Evolutionary conservation across 179 eudicot species (phyloP).

Genomic region (Actinidia chinensis): DNA sequence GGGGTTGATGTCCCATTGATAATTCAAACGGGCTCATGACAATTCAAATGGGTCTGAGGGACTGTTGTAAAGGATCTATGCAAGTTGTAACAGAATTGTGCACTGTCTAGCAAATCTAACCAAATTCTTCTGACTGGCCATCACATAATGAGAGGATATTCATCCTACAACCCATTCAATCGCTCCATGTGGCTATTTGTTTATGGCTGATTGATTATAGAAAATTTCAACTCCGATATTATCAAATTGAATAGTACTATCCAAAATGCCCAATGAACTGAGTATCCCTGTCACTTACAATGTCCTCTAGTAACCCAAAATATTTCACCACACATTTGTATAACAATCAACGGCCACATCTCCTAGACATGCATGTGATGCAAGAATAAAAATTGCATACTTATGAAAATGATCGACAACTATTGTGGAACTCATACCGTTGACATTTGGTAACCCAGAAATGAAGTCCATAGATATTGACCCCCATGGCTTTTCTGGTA

Average conservation of each 20-base stretch:
- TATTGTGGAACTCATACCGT: not conserved
- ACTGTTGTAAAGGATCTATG: not conserved
- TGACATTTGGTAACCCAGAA: not conserved
- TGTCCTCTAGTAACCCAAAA: conserved; percentile 2
- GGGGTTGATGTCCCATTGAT: not conserved
- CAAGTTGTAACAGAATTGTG: conserved; percentile 24
- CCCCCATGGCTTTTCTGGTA: not conserved
- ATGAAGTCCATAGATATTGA: conserved; percentile 20
- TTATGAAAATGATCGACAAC: conserved; percentile 23
- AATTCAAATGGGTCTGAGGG: no score
- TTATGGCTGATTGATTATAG: conserved; percentile 13
- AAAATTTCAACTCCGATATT: conserved; percentile 16
- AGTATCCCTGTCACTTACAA: conserved; percentile 15
- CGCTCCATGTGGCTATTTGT: conserved; percentile 20
- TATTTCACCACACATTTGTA: conserved; percentile 14
- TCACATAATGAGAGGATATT: conserved; percentile 19
- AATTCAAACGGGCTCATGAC: conserved; percentile 11
- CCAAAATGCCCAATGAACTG: conserved; percentile 15
- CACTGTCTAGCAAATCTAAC: conserved; percentile 3
- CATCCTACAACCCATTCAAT: conserved; percentile 16
- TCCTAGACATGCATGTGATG: not conserved
- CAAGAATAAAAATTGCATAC: conserved; percentile 7
- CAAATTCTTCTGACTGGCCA: conserved; percentile 16
- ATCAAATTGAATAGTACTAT: not conserved
- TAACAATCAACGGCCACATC: not conserved